phyloP scores from a whole-genome alignment of 768 basidiomycete genomes.

The Sarcomyxa edulis region DNA sequence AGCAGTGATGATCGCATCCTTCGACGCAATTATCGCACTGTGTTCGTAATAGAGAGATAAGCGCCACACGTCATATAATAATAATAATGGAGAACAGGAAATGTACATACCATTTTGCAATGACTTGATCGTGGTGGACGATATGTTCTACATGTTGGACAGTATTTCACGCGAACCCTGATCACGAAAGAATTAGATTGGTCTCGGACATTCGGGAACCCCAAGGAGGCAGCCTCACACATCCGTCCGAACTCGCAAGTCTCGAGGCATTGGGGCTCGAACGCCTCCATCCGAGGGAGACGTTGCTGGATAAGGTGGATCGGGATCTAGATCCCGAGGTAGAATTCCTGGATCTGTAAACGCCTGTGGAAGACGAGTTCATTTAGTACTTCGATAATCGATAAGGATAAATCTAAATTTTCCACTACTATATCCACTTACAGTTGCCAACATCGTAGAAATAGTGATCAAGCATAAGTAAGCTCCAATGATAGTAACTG shows the following conservation, averaged over 20 bases:
- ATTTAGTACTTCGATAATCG: conserved; percentile 2
- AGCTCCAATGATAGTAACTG: conserved; percentile 51
- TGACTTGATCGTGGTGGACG: conserved; percentile 93
- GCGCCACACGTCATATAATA: not conserved
- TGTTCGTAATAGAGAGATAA: not conserved
- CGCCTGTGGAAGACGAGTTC: conserved; percentile 48
- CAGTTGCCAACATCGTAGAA: conserved; percentile 73
- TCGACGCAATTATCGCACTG: conserved; percentile 98
- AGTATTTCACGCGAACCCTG: conserved; percentile 91
- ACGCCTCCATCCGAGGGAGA: conserved; percentile 60
- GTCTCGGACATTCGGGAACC: not conserved
- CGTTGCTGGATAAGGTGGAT: conserved; percentile 68
- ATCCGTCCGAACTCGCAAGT: conserved; percentile 73
- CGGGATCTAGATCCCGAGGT: conserved; percentile 80
- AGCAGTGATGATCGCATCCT: conserved; percentile 88
- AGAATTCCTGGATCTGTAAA: conserved; percentile 84
- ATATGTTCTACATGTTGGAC: conserved; percentile 88
- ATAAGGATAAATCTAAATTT: conserved; percentile 2
- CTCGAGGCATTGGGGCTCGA: conserved; percentile 69
- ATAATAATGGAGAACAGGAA: not conserved
- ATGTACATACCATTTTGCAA: conserved; percentile 78
- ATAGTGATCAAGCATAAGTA: conserved; percentile 60
- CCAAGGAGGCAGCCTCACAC: conserved; percentile 41
- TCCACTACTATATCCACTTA: too few species aligned
- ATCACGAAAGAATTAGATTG: conserved; percentile 4